phyloP scores from a whole-genome alignment of 1,284 basidiomycete species.

The Irpex sp. region DNA sequence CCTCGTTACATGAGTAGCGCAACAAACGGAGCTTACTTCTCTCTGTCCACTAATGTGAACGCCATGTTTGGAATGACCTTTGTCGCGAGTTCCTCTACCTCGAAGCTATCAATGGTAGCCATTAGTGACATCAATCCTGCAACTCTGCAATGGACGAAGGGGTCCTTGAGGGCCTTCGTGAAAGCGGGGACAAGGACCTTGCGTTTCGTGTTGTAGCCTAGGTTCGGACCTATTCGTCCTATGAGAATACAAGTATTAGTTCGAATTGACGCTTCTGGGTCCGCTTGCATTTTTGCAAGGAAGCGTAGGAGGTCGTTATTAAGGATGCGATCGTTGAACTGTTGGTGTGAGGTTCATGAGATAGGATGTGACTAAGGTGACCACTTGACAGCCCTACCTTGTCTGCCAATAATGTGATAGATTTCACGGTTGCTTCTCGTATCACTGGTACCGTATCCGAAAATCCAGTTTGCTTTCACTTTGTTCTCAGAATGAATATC shows the following conservation, averaged over 20 bases:
- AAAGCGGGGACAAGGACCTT: conserved; percentile 98
- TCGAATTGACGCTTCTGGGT: conserved; percentile 90
- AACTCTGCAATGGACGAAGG: conserved; percentile 90
- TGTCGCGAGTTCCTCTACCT: conserved; percentile 82
- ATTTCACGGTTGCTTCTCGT: conserved; percentile 91
- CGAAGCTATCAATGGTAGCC: conserved; percentile 92
- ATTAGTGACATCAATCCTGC: conserved; percentile 96
- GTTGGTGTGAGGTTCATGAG: neutral
- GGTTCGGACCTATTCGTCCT: conserved; percentile 82
- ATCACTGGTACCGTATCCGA: conserved; percentile 91
- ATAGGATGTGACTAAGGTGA: neutral
- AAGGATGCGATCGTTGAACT: conserved; percentile 89
- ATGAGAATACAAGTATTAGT: conserved; percentile 98
- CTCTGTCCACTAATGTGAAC: conserved; percentile 81
- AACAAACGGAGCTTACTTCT: conserved; percentile 60
- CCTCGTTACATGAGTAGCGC: neutral
- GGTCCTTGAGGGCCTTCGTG: conserved; percentile 84
- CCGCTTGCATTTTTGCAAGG: conserved; percentile 90
- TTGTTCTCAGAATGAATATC: conserved; percentile 8
- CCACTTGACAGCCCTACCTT: conserved; percentile 50
- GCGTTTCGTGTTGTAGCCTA: conserved; percentile 86
- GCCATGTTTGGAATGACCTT: conserved; percentile 87
- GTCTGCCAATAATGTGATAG: conserved; percentile 79
- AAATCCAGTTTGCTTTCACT: conserved; percentile 84
- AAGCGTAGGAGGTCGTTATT: conserved; percentile 96